phyloP scores from a whole-genome alignment of 805 yeast species.

The Cyberlindnera veronae region DNA sequence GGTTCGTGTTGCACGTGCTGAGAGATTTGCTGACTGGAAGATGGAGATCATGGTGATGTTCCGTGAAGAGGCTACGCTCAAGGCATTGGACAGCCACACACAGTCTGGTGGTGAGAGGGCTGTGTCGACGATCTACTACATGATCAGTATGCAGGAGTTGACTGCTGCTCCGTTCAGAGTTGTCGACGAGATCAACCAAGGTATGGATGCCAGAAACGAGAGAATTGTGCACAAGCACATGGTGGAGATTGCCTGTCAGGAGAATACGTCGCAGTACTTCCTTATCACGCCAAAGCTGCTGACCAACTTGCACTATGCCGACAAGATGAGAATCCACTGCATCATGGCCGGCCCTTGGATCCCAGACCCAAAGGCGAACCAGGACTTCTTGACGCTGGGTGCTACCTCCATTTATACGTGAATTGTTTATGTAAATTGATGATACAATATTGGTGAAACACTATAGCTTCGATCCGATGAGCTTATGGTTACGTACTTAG shows the following conservation, averaged over 20 bases:
- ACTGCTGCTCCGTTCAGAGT: conserved; percentile 90
- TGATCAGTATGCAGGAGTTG: conserved; percentile 86
- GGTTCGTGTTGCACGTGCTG: conserved; percentile 52
- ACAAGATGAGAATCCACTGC: conserved; percentile 80
- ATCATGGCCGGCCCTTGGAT: conserved; percentile 60
- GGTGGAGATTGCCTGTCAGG: conserved; percentile 80
- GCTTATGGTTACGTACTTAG: too few relatives aligned
- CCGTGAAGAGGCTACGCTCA: conserved; percentile 69
- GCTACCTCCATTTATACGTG: conserved; percentile 23
- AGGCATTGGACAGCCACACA: conserved; percentile 73
- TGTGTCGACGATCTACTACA: conserved; percentile 85
- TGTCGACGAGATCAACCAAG: conserved; percentile 97
- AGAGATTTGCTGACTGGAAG: conserved; percentile 71
- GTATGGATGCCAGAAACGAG: conserved; percentile 95
- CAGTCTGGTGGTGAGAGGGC: conserved; percentile 99
- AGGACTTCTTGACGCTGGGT: conserved; percentile 34
- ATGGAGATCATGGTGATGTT: conserved; percentile 82
- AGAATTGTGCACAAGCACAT: conserved; percentile 79
- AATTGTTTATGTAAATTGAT: too few relatives aligned
- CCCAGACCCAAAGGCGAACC: conserved; percentile 34
- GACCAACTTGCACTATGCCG: conserved; percentile 72
- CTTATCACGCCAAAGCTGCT: conserved; percentile 89
- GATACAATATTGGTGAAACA: too few relatives aligned
- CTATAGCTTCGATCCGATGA: too few relatives aligned
- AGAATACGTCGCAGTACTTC: conserved; percentile 73